These are phyloP conservation scores for Protomyces pachydermus DNA, from an alignment of 1,139 yeast genomes.

Conservation along the genomic window DNA sequence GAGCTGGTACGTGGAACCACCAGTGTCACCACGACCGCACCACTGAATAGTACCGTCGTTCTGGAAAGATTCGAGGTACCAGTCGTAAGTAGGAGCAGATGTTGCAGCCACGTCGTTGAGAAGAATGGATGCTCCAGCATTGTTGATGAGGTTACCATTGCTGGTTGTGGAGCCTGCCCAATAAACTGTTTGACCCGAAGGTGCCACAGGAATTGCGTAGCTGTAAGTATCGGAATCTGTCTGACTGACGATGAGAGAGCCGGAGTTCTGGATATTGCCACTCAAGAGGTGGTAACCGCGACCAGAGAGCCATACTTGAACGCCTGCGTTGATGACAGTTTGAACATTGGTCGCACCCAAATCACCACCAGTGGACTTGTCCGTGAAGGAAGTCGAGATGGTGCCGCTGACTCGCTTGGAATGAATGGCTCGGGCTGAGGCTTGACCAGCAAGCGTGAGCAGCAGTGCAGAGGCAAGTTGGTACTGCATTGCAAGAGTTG, in stretches of 20 bases:
- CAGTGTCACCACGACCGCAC: conserved; percentile 14
- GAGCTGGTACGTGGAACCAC: not conserved
- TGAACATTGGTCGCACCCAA: not conserved
- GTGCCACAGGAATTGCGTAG: not conserved
- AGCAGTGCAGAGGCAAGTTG: not conserved
- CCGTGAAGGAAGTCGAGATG: not conserved
- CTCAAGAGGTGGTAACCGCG: not conserved
- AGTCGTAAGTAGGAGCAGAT: conserved; percentile 3
- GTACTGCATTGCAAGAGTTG: not conserved
- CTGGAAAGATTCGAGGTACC: conserved; percentile 4
- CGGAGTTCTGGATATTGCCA: conserved; percentile 14
- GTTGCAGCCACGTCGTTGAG: conserved; percentile 1
- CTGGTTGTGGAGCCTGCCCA: not conserved
- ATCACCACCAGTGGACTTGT: not conserved
- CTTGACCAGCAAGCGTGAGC: not conserved
- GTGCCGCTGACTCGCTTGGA: not conserved
- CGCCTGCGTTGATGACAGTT: not conserved
- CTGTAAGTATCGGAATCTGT: not conserved
- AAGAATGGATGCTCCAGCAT: conserved; percentile 8
- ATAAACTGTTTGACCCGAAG: not conserved
- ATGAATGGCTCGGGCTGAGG: not conserved
- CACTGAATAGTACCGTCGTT: conserved; percentile 14
- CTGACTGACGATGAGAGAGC: conserved; percentile 6
- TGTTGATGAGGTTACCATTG: conserved; percentile 8
- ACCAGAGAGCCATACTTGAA: conserved; percentile 10